Conservation (phyloP, 768 basidiomycete genomes). For the Clathrus columnatus region DNA sequence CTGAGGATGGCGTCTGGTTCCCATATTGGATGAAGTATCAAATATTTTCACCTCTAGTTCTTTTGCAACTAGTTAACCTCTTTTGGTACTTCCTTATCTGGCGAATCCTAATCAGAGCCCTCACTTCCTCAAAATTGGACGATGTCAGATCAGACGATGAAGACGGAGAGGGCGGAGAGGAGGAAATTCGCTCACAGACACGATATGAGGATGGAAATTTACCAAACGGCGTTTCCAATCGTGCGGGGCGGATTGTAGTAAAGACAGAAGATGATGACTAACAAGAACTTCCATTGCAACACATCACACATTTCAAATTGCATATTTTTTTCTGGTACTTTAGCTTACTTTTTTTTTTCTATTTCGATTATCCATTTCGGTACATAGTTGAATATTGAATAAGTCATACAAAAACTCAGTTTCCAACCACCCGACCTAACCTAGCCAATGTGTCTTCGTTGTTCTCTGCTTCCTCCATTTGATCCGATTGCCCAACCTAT, state of each 20-base stretch:
- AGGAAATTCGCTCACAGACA: slow-evolving; percentile 16
- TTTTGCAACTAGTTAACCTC: slow-evolving; percentile 77
- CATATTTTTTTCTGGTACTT: no score
- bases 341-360: background rate
- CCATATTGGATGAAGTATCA: slow-evolving; percentile 74
- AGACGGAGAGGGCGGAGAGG: slow-evolving; percentile 19
- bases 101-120: slow-evolving; percentile 64
- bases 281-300: no score
- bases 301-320: no score
- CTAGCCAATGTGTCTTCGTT: slow-evolving; percentile 74
- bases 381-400: no score
- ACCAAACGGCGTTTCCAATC: background rate
- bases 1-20: slow-evolving; percentile 59
- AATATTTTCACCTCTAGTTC: slow-evolving; percentile 62
- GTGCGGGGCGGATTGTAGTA: background rate
- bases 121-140: slow-evolving; percentile 36
- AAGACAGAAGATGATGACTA: background rate
- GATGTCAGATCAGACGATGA: slow-evolving; percentile 72
- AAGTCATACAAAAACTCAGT: background rate
- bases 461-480: slow-evolving; percentile 78
- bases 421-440: slow-evolving; percentile 33
- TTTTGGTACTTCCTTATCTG: slow-evolving; percentile 90
- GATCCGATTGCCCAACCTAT: slow-evolving; percentile 80
- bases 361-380: no score
- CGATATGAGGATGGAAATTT: background rate